Percentiles rank a stretch among this genome's conserved stretches.
phyloP scores from a whole-genome alignment of 176 grass and related monocot species.

The Thinopyrum elongatum region DNA sequence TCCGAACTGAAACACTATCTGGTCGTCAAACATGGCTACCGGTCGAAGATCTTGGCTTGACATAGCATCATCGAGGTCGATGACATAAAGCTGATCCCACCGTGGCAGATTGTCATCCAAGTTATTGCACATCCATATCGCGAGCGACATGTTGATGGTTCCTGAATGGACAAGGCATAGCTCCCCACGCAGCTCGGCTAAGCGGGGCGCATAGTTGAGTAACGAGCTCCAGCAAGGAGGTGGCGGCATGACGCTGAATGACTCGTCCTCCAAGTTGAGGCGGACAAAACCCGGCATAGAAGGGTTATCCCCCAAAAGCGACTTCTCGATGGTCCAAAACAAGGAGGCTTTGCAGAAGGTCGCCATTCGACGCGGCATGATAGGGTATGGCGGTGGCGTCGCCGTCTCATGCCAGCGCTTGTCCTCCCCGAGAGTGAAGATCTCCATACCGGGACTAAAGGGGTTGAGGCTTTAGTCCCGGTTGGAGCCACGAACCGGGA shows the following conservation, averaged over 20 bases:
- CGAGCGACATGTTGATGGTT: background rate
- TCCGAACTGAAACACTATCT: background rate
- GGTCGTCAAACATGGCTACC: background rate
- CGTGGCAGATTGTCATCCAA: background rate
- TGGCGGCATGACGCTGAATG: background rate
- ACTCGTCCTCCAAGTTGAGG: background rate
- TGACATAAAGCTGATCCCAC: background rate
- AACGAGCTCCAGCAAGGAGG: background rate
- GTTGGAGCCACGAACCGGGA: too few species aligned
- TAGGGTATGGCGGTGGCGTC: background rate
- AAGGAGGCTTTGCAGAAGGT: background rate
- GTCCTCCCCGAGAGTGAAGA: background rate
- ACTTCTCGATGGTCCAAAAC: background rate
- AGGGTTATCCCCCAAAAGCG: background rate
- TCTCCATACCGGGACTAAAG: too few species aligned
- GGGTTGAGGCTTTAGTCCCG: too few species aligned
- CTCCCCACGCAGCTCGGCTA: background rate
- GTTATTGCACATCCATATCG: background rate
- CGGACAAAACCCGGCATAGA: background rate
- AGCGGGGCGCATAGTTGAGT: background rate
- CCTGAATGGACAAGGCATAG: background rate
- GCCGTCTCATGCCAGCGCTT: background rate
- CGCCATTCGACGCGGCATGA: background rate
- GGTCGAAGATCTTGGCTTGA: background rate
- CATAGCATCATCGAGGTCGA: background rate